A percentile compares a stretch with the other conserved stretches of the same genome.
phyloP scores from a whole-genome alignment of 2,329 filamentous ascomycete species.

The Sphaerulina populicola region DNA sequence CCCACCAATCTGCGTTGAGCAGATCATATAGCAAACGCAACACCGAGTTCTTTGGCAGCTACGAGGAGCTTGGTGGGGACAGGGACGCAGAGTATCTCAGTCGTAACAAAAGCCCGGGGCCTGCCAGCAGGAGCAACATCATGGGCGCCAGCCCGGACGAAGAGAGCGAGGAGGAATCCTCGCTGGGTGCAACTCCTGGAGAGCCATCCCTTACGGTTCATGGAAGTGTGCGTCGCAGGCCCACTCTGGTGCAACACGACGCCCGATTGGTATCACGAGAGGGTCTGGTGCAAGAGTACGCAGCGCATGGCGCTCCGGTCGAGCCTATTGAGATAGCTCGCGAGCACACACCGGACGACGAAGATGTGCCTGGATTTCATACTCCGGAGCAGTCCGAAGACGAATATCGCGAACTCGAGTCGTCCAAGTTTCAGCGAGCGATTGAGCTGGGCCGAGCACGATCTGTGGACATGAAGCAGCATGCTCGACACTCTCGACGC shows the following conservation, averaged over 20 bases:
- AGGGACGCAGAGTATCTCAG: slow-evolving; percentile 68
- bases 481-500: slow-evolving; percentile 53
- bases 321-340: slow-evolving; percentile 21
- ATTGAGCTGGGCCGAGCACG: slow-evolving; percentile 58
- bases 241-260: slow-evolving; percentile 56
- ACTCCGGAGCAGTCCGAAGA: slow-evolving; percentile 18
- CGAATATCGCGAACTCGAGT: slow-evolving; percentile 16
- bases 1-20: slow-evolving; percentile 38
- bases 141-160: slow-evolving; percentile 44
- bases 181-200: slow-evolving; percentile 3
- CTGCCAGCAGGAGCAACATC: slow-evolving; percentile 5
- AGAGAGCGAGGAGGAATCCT: slow-evolving; percentile 21
- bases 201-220: slow-evolving; percentile 33
- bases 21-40: slow-evolving; percentile 41
- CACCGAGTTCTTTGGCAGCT: slow-evolving; percentile 50
- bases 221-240: slow-evolving; percentile 47
- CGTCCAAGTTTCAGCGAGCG: slow-evolving; percentile 50
- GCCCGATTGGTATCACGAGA: slow-evolving; percentile 53
- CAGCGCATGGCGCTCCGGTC: slow-evolving; percentile 30
- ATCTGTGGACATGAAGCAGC: slow-evolving; percentile 7
- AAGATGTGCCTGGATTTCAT: neutral
- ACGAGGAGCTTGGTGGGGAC: slow-evolving; percentile 52
- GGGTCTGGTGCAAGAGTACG: slow-evolving; percentile 49
- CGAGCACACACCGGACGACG: slow-evolving; percentile 17
- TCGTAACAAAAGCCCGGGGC: slow-evolving; percentile 10